These are phyloP conservation scores for Plantago elongata DNA, from an alignment of 257 asterid genomes.

Conservation along the genomic window DNA sequence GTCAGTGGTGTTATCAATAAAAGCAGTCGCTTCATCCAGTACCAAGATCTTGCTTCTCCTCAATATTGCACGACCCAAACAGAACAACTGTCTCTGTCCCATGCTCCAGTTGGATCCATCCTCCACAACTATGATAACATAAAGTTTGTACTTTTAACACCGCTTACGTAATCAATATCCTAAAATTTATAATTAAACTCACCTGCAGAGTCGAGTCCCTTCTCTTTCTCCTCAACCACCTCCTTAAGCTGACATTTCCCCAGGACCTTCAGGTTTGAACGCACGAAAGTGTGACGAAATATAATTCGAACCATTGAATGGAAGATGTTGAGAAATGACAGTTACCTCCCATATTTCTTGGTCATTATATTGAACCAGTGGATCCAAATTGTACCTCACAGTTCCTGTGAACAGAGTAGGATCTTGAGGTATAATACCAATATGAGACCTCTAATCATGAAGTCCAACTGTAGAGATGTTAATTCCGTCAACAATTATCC, in stretches of 20 bases:
- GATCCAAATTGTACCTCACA: slow-evolving; percentile 88
- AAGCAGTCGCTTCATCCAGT: slow-evolving; percentile 94
- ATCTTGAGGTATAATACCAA: slow-evolving; percentile 94
- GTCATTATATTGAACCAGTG: slow-evolving; percentile 64
- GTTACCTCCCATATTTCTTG: slow-evolving; percentile 84
- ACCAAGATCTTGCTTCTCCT: slow-evolving; percentile 81
- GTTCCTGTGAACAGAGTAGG: slow-evolving; percentile 90
- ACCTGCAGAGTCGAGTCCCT: slow-evolving; percentile 73
- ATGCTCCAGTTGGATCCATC: slow-evolving; percentile 98
- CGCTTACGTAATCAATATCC: not conserved
- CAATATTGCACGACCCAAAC: slow-evolving; percentile 81
- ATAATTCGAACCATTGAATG: not conserved
- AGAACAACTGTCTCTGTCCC: slow-evolving; percentile 88
- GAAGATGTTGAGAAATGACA: not conserved
- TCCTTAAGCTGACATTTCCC: slow-evolving; percentile 87
- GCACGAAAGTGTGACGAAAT: not conserved
- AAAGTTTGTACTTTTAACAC: not conserved
- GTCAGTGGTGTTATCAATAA: slow-evolving; percentile 84
- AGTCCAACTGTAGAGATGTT: slow-evolving; percentile 75
- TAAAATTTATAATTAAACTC: slow-evolving; percentile 19
- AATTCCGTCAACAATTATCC: slow-evolving; percentile 79
- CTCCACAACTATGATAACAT: slow-evolving; percentile 59
- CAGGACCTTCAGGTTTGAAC: slow-evolving; percentile 48
- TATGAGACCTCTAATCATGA: slow-evolving; percentile 80
- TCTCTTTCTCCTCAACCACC: slow-evolving; percentile 73